Base-by-base conservation (phyloP, 306 rosid species). In the Vachellia collinsii region DNA sequence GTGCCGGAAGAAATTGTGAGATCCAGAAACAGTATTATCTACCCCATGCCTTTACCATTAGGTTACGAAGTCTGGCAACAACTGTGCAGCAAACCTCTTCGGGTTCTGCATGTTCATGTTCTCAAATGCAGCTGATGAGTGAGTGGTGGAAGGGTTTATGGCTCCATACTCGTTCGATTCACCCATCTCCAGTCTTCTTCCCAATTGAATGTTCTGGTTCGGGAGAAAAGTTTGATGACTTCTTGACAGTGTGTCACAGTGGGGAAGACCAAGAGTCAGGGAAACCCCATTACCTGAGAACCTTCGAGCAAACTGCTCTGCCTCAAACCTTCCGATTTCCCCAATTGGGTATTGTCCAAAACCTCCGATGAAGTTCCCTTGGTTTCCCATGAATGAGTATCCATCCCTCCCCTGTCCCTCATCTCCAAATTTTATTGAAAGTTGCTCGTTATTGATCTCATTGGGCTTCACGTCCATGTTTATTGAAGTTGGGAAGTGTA, bases 261-360 rank as follows among this genome's bases (percentile, higher is more conserved):
- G 98, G 25, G 98, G 99, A 36, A 95, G 95, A 61, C 99, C 99
- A 63, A 95, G 93, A 81, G 97, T 95, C 74, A 95, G 88, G 11
- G 99, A 95, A 44, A 95, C 98, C 0, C 96, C 88, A 86, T 93
- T 91, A 79, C 97, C 94, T 34, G 98, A 87, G 83, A 86, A 95
- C 79, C 98, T 87, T 79, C 91, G 92, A 63, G 94, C 59, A 77
- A 89, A 93, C 46, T 93, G 88, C 48, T 91, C 96, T 47, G 88
- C 87, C 81, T 88, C 94, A 78, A 89, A 93, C 85, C 99, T 86
- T 8, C 88, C 94, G 22, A 95, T 95, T 81, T 95, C 98, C 6
- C 86, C 96, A 20, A 95, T 93, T 12, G 97, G 98, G 86, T 91
- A 95, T 46, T 95, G 98, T 19, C 96, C 99, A 36, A 95, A 95